phyloP scores from a whole-genome alignment of 2,329 filamentous ascomycete genomes.

The Phaeosphaeriaceae sp. region DNA sequence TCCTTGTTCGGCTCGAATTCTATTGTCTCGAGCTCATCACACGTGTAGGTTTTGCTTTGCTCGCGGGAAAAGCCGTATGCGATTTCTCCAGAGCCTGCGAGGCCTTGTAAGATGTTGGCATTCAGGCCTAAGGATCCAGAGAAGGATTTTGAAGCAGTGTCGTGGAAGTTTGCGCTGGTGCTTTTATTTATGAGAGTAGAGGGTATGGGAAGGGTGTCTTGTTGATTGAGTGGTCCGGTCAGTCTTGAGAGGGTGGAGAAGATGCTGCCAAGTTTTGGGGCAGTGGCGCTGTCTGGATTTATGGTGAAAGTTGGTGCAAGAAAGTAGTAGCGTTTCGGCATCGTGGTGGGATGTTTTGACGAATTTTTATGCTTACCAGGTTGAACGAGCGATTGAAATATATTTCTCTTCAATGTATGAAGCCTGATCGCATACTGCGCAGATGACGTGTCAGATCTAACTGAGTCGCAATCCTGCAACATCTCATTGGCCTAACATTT shows the following conservation, averaged over 20 bases:
- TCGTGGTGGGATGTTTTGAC: not conserved
- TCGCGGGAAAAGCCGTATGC: slow-evolving; percentile 4
- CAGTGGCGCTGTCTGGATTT: slow-evolving; percentile 1
- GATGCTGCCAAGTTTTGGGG: slow-evolving; percentile 11
- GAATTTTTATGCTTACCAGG: not conserved
- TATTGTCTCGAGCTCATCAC: slow-evolving; percentile 4
- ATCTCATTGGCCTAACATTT: too few species aligned
- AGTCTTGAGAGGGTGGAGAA: slow-evolving; percentile 5
- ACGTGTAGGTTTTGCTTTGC: slow-evolving; percentile 4
- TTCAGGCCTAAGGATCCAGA: slow-evolving; percentile 2
- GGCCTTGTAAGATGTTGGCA: slow-evolving; percentile 3
- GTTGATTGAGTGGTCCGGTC: slow-evolving; percentile 7
- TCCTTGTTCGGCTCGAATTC: slow-evolving; percentile 7
- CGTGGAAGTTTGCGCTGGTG: not conserved
- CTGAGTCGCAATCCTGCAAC: too few species aligned
- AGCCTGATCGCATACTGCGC: too few species aligned
- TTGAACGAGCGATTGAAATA: too few species aligned
- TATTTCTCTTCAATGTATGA: too few species aligned
- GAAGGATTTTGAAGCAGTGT: not conserved
- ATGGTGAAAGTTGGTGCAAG: slow-evolving; percentile 5
- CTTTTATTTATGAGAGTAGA: slow-evolving; percentile 1
- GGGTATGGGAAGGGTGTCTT: slow-evolving; percentile 1
- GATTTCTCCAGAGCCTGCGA: not conserved
- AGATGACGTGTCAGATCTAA: too few species aligned
- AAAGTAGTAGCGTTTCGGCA: slow-evolving; percentile 9